Evolutionary conservation across 768 basidiomycete species (phyloP).

Genomic region (Suillus alpinus): DNA sequence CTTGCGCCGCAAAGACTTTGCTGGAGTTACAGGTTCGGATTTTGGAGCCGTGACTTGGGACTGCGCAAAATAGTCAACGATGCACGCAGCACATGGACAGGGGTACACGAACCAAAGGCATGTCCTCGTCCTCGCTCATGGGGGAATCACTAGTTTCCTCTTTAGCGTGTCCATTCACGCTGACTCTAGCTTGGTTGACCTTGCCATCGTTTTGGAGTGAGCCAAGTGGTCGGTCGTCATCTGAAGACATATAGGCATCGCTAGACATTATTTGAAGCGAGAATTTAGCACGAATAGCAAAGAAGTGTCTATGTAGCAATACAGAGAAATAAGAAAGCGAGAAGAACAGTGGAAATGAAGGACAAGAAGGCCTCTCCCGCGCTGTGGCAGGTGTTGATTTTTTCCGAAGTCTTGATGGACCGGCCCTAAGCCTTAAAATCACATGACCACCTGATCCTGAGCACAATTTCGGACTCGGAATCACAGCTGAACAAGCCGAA

Average conservation of each 20-base stretch:
- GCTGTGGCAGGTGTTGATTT: conserved; percentile 22
- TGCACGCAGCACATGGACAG: conserved; percentile 1
- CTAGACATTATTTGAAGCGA: conserved; percentile 36
- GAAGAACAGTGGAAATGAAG: conserved; percentile 27
- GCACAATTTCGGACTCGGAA: not conserved
- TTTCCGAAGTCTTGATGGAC: conserved; percentile 44
- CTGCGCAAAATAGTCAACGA: conserved; percentile 33
- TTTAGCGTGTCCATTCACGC: conserved; percentile 40
- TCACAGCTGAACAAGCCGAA: conserved; percentile 1
- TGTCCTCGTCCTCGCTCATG: conserved; percentile 71
- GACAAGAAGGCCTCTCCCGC: conserved; percentile 24
- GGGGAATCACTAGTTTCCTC: conserved; percentile 40
- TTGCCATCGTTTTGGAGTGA: conserved; percentile 39
- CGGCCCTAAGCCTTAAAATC: conserved; percentile 51
- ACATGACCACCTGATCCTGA: conserved; percentile 22
- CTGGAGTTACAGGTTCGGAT: conserved; percentile 18
- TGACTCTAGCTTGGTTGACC: conserved; percentile 38
- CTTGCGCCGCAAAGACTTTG: conserved; percentile 40
- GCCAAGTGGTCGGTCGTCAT: conserved; percentile 55
- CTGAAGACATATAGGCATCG: conserved; percentile 52
- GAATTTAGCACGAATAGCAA: conserved; percentile 2
- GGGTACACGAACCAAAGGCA: conserved; percentile 58
- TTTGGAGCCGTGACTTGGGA: conserved; percentile 56
- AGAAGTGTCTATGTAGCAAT: conserved; percentile 24
- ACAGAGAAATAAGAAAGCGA: conserved; percentile 18